phyloP scores from a whole-genome alignment of 179 eudicot genomes.

The Heliamphora pulchella region DNA sequence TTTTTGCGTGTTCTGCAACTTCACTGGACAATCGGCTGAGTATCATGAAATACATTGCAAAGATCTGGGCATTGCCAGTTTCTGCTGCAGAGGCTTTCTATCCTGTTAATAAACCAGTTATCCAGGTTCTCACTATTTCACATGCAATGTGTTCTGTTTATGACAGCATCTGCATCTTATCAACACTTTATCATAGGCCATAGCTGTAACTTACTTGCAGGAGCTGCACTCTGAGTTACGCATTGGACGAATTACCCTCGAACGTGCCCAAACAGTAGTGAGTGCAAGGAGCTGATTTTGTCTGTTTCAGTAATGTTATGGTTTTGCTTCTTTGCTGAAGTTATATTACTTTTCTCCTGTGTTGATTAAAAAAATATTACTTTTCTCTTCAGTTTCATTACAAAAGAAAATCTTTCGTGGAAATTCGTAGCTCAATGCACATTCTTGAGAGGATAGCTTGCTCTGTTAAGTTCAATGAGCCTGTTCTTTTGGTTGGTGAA shows the following conservation, averaged over 20 bases:
- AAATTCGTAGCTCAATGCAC: slow-evolving; percentile 61
- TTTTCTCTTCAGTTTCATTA: slow-evolving; percentile 28
- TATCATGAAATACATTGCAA: slow-evolving; percentile 53
- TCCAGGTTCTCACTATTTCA: slow-evolving; percentile 42
- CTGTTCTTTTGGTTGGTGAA: slow-evolving; percentile 95
- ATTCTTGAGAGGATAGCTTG: slow-evolving; percentile 86
- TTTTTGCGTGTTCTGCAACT: slow-evolving; percentile 71
- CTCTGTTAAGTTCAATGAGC: slow-evolving; percentile 80
- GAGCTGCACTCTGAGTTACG: slow-evolving; percentile 45
- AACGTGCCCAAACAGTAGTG: slow-evolving; percentile 39
- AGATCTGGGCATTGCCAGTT: slow-evolving; percentile 51
- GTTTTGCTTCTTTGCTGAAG: slow-evolving; percentile 9
- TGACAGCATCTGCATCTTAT: not conserved
- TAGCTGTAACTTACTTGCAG: slow-evolving; percentile 29
- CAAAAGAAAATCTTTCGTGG: slow-evolving; percentile 61
- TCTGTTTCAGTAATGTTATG: slow-evolving; percentile 8
- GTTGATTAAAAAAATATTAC: too few relatives aligned
- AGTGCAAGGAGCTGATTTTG: slow-evolving; percentile 24
- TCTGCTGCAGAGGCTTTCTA: slow-evolving; percentile 40
- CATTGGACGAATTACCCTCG: slow-evolving; percentile 68
- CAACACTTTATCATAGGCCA: slow-evolving; percentile 11
- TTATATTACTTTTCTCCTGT: not conserved
- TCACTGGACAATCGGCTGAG: slow-evolving; percentile 40
- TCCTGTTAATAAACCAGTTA: slow-evolving; percentile 57
- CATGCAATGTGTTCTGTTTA: not conserved